A percentile compares a stretch with the other conserved stretches of the same genome.
Evolutionary conservation across 441 rosid species (phyloP).

Genomic region (Macaranga tanarius): DNA sequence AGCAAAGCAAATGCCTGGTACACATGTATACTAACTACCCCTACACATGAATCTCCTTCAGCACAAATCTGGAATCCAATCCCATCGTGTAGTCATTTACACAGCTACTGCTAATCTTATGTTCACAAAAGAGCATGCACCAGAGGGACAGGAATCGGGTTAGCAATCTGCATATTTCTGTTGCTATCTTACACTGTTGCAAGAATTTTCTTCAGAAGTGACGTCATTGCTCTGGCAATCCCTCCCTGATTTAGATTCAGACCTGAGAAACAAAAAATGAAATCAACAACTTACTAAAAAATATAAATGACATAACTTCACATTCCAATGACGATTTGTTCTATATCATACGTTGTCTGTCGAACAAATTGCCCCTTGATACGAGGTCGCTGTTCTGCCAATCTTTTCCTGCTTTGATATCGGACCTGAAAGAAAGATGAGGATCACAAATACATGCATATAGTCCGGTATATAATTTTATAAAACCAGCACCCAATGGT

Average conservation of each 20-base stretch:
- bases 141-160: constrained; percentile 13
- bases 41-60: not conserved
- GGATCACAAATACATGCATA: not conserved
- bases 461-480: not conserved
- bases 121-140: constrained; percentile 17
- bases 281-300: not conserved
- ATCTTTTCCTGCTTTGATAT: constrained; percentile 47
- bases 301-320: not conserved
- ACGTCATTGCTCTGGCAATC: constrained; percentile 32
- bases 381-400: constrained; percentile 55
- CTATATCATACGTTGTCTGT: constrained; percentile 7
- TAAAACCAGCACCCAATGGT: not conserved
- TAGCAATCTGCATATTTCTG: constrained; percentile 14
- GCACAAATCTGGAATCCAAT: not conserved
- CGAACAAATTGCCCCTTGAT: constrained; percentile 50
- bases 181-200: constrained; percentile 34
- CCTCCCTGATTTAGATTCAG: constrained; percentile 30
- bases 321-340: not conserved
- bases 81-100: not conserved
- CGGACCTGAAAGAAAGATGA: constrained; percentile 34
- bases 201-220: constrained; percentile 36
- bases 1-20: not conserved
- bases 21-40: no score
- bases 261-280: constrained; percentile 29
- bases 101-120: constrained; percentile 15